Base-by-base conservation (phyloP, 2,329 filamentous ascomycete species). In the Colletotrichum sp. region DNA sequence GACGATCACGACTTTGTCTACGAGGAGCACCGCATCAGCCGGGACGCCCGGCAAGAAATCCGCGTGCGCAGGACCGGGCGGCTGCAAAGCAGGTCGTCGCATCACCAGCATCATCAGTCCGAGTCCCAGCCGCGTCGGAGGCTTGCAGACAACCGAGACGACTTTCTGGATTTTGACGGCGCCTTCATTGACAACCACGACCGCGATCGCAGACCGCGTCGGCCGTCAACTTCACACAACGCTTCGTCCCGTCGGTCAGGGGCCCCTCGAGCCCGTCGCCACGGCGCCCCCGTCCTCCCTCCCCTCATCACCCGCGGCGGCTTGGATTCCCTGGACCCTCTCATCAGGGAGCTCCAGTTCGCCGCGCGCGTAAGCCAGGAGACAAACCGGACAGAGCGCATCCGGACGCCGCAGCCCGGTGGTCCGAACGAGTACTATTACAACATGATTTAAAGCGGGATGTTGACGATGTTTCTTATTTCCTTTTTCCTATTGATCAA, bases 331-430 rank as follows among this genome's bases (percentile, higher is more conserved):
- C 83, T 88, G 27, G 87, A 88, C 79, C 86, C 86, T 10, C 77
- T 88, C 62, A 88, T 88, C 85, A 82, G 85, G 70, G 86, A 88
- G 79, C 79, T 88, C 12, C 71, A 75, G n/a, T 27, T 66, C 8
- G 76, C 75, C 18, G 70, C 76, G 60, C 48, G 76, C 28, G 67
- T 78, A 12, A 78, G 76, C 60, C 71, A 69, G 32, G 76, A 78
- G 71, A 48, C 58, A 30, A 43, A 61, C 36, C 65, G 69, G 52
- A 67, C 69, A 18, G 70, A 66, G 10, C 66, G 36, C 43, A 64
- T 13, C 34, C 61, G 48, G 64, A 56, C 68, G 25, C 56, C 65
- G 39, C 61, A 48, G 56, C 52, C 27, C 28, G 60, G 65, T 25
- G 74, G 65, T 5, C 27, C 70, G 36, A 22, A 58, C 12, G 74